Evolutionary conservation across 208 protist genomes (phyloP).

Genomic region (Leishmania turanica): DNA sequence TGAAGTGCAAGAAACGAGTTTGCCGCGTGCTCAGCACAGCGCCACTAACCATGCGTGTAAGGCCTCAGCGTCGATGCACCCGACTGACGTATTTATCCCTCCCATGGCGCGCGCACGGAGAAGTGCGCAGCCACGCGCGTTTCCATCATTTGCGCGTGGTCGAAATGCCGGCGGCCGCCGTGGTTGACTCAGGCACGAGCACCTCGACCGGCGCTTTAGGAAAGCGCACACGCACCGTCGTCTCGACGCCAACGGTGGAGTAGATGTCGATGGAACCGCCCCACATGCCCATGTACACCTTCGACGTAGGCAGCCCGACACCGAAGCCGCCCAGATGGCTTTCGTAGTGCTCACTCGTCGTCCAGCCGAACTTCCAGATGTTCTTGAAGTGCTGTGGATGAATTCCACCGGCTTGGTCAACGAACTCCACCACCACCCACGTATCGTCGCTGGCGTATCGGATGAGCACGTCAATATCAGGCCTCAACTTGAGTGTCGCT

Average conservation of each 20-base stretch:
- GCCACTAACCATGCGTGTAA: neutral
- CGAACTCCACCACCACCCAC: conserved; percentile 78
- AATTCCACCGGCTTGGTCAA: conserved; percentile 72
- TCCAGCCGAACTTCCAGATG: conserved; percentile 91
- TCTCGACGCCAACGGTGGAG: conserved; percentile 38
- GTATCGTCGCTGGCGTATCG: conserved; percentile 54
- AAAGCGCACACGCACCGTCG: conserved; percentile 83
- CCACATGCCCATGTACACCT: conserved; percentile 89
- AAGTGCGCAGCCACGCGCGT: neutral
- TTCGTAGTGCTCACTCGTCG: conserved; percentile 68
- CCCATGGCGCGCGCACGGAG: neutral
- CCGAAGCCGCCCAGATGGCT: conserved; percentile 79
- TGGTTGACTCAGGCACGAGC: conserved; percentile 35
- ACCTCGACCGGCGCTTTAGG: conserved; percentile 75
- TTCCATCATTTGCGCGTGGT: neutral
- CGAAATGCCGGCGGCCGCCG: neutral
- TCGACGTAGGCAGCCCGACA: conserved; percentile 80
- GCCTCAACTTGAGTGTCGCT: conserved; percentile 36
- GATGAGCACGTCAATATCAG: conserved; percentile 44
- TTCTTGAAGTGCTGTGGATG: conserved; percentile 38
- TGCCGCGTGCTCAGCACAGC: neutral
- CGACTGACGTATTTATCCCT: neutral
- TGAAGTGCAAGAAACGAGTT: neutral
- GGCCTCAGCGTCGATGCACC: neutral
- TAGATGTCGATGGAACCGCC: conserved; percentile 79